Evolutionary conservation across 2,329 filamentous ascomycete species (phyloP), one percentile per base, ranked within the genome.

Genomic region (Trichophyton equinum): DNA sequence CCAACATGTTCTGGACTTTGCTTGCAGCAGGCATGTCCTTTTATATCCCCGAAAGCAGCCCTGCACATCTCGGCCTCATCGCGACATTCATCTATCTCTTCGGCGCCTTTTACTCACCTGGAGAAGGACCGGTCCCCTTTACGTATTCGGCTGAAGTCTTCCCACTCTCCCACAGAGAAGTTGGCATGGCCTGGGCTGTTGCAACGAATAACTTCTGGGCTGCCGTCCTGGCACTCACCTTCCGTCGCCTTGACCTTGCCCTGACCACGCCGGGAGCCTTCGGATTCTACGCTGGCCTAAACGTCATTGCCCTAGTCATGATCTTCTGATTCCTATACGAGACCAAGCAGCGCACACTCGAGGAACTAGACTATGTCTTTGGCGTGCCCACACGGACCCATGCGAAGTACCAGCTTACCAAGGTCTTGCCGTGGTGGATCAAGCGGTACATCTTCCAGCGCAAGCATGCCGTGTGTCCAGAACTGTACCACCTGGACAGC

Each of bases 1-100:
- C 84, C 0, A 78, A 85, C 61, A 86, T 86, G 83, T 81, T 81
- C n/a, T 85, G 83, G 82, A 83, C 82, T 2, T 73, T 86, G 13
- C 76, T 86, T 0, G 81, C 82, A 0, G 83, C 82, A 13, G 84
- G 82, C 4, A 77, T 86, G 59, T 83, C 79, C 67, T 83, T 81
- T 57, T 76, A 81, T 47, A 78, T 85, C 18, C 74, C 74, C 0
- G 64, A 66, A 30, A 66, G 70, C 75, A 65, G 15, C 55, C 66
- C 69, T 0, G 75, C 77, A 0, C 78, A 80, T 61, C 74, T 83
- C 7, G 82, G 74, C 0, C 70, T 82, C 0, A 79, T 86, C 49
- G 81, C 82, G 0, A 70, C 84, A 4, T 86, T 86, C 63, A 75
- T 87, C 64, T 87, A 83, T 72, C 69, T 87, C 15, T 88, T 87